These are phyloP conservation scores for Pyrus hybrid DNA, from an alignment of 331 rosid genomes.

Conservation along the genomic window DNA sequence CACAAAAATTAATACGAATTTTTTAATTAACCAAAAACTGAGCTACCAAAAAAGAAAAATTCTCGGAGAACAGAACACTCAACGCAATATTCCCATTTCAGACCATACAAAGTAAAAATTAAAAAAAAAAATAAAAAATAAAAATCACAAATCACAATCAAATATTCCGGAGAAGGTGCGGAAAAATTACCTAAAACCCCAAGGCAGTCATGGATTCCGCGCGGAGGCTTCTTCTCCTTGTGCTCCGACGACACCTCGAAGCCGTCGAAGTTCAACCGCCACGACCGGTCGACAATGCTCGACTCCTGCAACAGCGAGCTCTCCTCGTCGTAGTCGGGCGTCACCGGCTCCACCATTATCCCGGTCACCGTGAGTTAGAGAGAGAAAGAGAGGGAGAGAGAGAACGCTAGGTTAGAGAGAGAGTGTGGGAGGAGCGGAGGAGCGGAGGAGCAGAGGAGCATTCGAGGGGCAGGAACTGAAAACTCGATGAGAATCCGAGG, in stretches of 20 bases:
- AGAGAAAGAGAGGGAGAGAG: not conserved
- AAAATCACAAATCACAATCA: not conserved
- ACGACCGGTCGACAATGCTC: slow-evolving; percentile 54
- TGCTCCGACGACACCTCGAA: slow-evolving; percentile 43
- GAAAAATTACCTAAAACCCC: slow-evolving; percentile 62
- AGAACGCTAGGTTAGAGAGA: not conserved
- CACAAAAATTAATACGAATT: not conserved
- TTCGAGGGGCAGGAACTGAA: not conserved
- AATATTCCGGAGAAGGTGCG: not conserved
- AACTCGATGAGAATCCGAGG: slow-evolving; percentile 3
- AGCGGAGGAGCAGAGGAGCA: not conserved
- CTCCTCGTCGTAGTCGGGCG: slow-evolving; percentile 43
- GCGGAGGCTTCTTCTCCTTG: slow-evolving; percentile 52
- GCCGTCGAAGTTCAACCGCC: slow-evolving; percentile 84
- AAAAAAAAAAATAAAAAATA: not conserved
- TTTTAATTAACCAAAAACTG: not conserved
- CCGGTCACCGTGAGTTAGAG: not conserved
- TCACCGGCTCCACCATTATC: slow-evolving; percentile 44
- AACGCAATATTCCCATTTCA: not conserved
- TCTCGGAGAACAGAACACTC: not conserved
- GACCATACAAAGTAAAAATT: not conserved
- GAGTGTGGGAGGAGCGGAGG: not conserved
- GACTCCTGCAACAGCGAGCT: slow-evolving; percentile 36
- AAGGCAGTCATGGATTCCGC: slow-evolving; percentile 68
- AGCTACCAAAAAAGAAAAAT: not conserved